These are phyloP conservation scores for Colletotrichum lini DNA, from an alignment of 2,329 filamentous ascomycete species.

Conservation along the genomic window DNA sequence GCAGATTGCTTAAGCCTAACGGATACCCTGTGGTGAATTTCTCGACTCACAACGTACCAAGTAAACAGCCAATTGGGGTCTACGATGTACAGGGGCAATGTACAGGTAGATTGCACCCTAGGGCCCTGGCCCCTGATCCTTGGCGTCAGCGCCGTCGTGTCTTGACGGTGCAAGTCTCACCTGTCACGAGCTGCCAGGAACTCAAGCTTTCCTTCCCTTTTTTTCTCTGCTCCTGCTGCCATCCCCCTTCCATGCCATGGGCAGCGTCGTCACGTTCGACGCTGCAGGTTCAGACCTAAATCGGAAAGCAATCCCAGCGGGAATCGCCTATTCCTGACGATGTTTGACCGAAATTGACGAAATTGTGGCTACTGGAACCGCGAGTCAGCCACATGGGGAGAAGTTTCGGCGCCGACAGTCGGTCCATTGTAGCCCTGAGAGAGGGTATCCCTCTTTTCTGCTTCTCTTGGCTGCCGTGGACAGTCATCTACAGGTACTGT, in stretches of 20 bases:
- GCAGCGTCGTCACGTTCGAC: slow-evolving; percentile 4
- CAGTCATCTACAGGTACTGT: too few relatives aligned
- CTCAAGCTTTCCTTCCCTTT: background rate
- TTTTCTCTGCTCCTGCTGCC: background rate
- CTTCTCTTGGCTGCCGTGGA: background rate
- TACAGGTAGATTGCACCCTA: background rate
- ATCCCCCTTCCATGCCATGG: background rate
- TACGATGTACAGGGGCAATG: background rate
- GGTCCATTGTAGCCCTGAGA: background rate
- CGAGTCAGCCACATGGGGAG: slow-evolving; percentile 11
- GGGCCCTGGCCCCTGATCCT: slow-evolving; percentile 20
- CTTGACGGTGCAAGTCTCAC: background rate
- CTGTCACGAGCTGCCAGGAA: background rate
- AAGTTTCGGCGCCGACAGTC: slow-evolving; percentile 17
- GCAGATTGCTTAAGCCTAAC: background rate
- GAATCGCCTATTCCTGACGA: slow-evolving; percentile 26
- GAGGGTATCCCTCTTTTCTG: background rate
- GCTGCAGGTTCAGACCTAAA: slow-evolving; percentile 17
- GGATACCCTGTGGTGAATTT: background rate
- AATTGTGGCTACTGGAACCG: background rate
- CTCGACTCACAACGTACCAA: slow-evolving; percentile 2
- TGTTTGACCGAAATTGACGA: slow-evolving; percentile 19
- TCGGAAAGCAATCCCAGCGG: background rate
- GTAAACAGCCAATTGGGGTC: background rate
- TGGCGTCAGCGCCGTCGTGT: slow-evolving; percentile 22